Base-by-base conservation (phyloP, 257 asterid genomes). In the Solanum pinnatisectum region DNA sequence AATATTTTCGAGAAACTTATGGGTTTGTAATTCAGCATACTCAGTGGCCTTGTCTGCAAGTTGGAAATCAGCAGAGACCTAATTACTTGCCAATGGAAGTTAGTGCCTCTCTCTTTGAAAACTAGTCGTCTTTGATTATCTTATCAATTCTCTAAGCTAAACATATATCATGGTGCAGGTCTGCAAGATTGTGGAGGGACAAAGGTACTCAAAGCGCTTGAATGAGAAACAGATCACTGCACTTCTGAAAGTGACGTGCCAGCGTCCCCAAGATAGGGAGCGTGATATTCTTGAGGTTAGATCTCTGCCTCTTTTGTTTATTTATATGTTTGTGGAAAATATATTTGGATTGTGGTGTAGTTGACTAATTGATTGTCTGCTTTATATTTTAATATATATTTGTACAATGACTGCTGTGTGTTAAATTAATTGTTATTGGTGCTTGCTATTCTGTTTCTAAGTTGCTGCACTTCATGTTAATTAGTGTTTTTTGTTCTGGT, bases 41-140 rank as follows among this genome's bases (percentile, higher is more conserved):
- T 1, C 98, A 95, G 44, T 91, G 95, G 94, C 99, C 99, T 83
- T 97, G 98, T 84, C 92, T 97, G 81, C 99, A 95, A 95, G 99
- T 97, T 79, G 99, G 98, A 84, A 97, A 95, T 91, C 92, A 93
- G 79, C 97, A 92, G 71, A 92, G 98, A 88, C 98, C 98, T 67
- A 95, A 97, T 90, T 97, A 94, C 87, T 87, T 97, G 87, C 99
- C 99, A 0, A 95, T 97, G 99, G 99, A 97, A 98, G 99, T 97
- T 70, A 70, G 89, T 70, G 82, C 39, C 87, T 32, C 32, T 84
- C 78, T 37, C 67, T 5, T 27, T 65, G 71, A 25, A 49, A 84
- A 25, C 15, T 52, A 60, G 11, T 52, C 1, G 60, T 86, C 72
- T 39, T 12, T 36, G 59, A 36, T 16, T 20, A 15, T 42, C 81